These are phyloP conservation scores for Candida nitratophila DNA, from an alignment of 805 yeast genomes.

Conservation along the genomic window DNA sequence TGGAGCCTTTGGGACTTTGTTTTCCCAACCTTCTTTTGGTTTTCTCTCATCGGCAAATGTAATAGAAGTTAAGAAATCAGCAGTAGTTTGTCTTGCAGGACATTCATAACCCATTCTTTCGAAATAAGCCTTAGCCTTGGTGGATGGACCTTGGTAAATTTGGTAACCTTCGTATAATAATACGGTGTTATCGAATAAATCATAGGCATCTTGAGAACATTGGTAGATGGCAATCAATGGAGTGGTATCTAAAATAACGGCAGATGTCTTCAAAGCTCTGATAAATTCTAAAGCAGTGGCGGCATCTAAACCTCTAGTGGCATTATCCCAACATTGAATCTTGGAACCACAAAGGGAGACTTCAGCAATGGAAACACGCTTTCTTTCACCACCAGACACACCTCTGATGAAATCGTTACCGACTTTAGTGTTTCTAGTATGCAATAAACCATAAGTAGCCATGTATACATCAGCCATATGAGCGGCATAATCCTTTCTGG, in stretches of 20 bases:
- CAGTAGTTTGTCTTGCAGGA: slow-evolving; percentile 40
- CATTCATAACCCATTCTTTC: slow-evolving; percentile 39
- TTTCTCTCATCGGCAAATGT: slow-evolving; percentile 26
- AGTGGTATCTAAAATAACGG: slow-evolving; percentile 40
- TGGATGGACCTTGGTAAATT: slow-evolving; percentile 32
- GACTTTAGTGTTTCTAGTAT: slow-evolving; percentile 47
- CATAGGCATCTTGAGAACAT: slow-evolving; percentile 38
- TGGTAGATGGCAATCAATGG: slow-evolving; percentile 46
- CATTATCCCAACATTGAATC: slow-evolving; percentile 58
- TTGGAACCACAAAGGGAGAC: slow-evolving; percentile 27
- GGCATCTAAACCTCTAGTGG: slow-evolving; percentile 66
- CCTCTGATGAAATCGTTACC: slow-evolving; percentile 56
- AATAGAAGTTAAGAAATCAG: slow-evolving; percentile 36
- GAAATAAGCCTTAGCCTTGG: slow-evolving; percentile 31
- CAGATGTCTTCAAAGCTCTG: slow-evolving; percentile 49
- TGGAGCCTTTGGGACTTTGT: slow-evolving; percentile 32
- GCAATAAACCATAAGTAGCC: slow-evolving; percentile 26
- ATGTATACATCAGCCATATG: slow-evolving; percentile 43
- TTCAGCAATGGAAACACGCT: slow-evolving; percentile 55
- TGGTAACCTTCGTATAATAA: slow-evolving; percentile 37
- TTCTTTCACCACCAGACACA: slow-evolving; percentile 59
- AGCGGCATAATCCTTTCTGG: slow-evolving; percentile 46
- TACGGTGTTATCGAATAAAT: slow-evolving; percentile 35
- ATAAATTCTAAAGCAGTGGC: slow-evolving; percentile 64
- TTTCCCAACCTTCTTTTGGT: slow-evolving; percentile 27